Evolutionary conservation across 768 basidiomycete species (phyloP).

Genomic region (Lactarius hengduanensis): DNA sequence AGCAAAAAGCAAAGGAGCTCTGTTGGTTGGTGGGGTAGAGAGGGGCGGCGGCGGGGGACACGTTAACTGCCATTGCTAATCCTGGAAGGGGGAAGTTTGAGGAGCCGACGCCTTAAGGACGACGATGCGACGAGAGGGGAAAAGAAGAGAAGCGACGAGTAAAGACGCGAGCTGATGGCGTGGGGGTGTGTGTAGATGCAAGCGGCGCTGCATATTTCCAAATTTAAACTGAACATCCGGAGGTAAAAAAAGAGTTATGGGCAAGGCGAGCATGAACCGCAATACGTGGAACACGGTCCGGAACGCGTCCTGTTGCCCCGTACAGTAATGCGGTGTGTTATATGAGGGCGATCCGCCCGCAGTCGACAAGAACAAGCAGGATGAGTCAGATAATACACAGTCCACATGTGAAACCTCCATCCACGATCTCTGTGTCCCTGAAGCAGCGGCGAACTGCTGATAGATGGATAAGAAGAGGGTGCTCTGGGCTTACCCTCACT

Average conservation of each 20-base stretch:
- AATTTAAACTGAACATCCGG: constrained; percentile 5
- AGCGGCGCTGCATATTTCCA: neutral
- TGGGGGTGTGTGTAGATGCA: neutral
- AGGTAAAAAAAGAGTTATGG: constrained; percentile 2
- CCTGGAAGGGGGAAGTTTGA: constrained; percentile 5
- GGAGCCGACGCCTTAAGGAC: neutral
- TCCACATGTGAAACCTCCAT: neutral
- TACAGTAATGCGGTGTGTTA: neutral
- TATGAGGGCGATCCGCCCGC: constrained; percentile 7
- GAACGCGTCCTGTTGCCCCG: constrained; percentile 8
- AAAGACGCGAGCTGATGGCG: neutral
- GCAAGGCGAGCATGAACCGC: neutral
- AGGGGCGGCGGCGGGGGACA: neutral
- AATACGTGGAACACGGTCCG: constrained; percentile 14
- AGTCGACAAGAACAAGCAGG: neutral
- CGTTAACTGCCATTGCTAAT: constrained; percentile 1
- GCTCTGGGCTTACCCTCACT: constrained; percentile 6
- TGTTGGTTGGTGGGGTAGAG: neutral
- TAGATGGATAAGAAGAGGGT: constrained; percentile 6
- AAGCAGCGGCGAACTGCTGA: neutral
- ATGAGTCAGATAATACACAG: neutral
- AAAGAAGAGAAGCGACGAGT: constrained; percentile 4
- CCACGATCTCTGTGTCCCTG: neutral
- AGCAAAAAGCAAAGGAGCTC: neutral
- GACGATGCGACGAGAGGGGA: constrained; percentile 6